Conservation (phyloP, 306 rosid genomes). For the Prinsepia uniflora region DNA sequence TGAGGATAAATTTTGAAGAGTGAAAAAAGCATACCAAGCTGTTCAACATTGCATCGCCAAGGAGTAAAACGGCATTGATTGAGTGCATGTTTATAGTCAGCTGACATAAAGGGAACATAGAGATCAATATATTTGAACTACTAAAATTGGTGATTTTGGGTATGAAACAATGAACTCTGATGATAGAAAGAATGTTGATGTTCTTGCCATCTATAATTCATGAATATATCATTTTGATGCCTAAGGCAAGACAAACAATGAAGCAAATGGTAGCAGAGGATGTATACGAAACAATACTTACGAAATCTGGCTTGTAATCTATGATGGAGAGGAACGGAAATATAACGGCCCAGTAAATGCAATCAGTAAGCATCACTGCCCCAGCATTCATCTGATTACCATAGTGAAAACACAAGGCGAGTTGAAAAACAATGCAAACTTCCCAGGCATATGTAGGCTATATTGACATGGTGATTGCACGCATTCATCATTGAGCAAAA, state of each 20-base stretch:
- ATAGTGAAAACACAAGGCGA: constrained; percentile 19
- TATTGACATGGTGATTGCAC: background rate
- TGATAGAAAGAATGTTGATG: background rate
- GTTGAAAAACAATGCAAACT: constrained; percentile 8
- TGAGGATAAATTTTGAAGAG: background rate
- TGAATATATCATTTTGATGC: background rate
- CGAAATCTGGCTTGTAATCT: constrained; percentile 48
- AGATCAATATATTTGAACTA: too few species aligned
- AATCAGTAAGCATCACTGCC: constrained; percentile 67
- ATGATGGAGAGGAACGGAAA: constrained; percentile 62
- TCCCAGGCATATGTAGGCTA: background rate
- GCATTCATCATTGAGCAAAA: background rate
- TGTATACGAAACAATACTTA: constrained; percentile 35
- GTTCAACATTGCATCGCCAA: constrained; percentile 71
- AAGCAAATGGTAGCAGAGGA: constrained; percentile 1
- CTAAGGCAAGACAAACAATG: background rate
- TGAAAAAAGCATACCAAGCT: constrained; percentile 52
- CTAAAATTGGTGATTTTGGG: too few species aligned
- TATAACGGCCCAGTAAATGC: constrained; percentile 55
- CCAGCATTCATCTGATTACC: constrained; percentile 58
- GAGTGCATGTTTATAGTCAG: constrained; percentile 69
- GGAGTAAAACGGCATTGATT: constrained; percentile 59
- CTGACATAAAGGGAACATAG: constrained; percentile 38
- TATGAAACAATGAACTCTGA: too few species aligned
- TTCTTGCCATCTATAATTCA: background rate